These are phyloP conservation scores for Cocos nucifera DNA, from an alignment of 176 grass and related monocot genomes.

Conservation along the genomic window DNA sequence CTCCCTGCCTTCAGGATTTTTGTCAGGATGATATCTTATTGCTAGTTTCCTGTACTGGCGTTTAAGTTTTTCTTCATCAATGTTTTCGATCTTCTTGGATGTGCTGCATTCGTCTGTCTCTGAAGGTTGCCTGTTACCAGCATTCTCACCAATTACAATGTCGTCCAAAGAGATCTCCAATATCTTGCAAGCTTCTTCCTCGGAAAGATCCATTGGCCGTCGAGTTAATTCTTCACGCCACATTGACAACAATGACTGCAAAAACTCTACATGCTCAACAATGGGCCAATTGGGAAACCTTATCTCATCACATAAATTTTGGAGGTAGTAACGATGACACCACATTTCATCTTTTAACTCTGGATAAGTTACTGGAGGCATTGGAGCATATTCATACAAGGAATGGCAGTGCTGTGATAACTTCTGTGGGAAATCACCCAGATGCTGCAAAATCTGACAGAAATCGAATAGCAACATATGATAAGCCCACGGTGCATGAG, in stretches of 20 bases:
- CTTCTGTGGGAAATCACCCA: slow-evolving; percentile 96
- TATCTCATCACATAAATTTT: slow-evolving; percentile 95
- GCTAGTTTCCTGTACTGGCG: slow-evolving; percentile 95
- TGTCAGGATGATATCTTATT: slow-evolving; percentile 98
- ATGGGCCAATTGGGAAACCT: slow-evolving; percentile 98
- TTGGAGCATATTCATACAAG: slow-evolving; percentile 99
- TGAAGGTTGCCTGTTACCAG: slow-evolving; percentile 32
- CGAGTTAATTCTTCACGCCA: slow-evolving; percentile 99
- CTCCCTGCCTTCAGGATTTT: slow-evolving; percentile 97
- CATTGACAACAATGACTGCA: slow-evolving; percentile 89
- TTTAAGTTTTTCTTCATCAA: slow-evolving; percentile 98
- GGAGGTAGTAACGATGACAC: slow-evolving; percentile 97
- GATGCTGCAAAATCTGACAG: slow-evolving; percentile 90
- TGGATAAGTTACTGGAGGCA: slow-evolving; percentile 96
- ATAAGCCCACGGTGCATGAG: no score
- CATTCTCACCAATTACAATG: slow-evolving; percentile 62
- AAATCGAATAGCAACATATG: slow-evolving; percentile 13
- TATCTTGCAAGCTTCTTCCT: slow-evolving; percentile 96
- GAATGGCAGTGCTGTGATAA: slow-evolving; percentile 90
- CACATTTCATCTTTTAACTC: slow-evolving; percentile 99
- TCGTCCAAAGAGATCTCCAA: slow-evolving; percentile 94
- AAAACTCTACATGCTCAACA: slow-evolving; percentile 97
- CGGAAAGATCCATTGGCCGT: slow-evolving; percentile 93
- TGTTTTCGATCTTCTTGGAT: slow-evolving; percentile 58
- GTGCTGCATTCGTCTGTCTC: slow-evolving; percentile 27